Conservation (phyloP, 768 basidiomycete species). For the Xerocomellus dryophilus region DNA sequence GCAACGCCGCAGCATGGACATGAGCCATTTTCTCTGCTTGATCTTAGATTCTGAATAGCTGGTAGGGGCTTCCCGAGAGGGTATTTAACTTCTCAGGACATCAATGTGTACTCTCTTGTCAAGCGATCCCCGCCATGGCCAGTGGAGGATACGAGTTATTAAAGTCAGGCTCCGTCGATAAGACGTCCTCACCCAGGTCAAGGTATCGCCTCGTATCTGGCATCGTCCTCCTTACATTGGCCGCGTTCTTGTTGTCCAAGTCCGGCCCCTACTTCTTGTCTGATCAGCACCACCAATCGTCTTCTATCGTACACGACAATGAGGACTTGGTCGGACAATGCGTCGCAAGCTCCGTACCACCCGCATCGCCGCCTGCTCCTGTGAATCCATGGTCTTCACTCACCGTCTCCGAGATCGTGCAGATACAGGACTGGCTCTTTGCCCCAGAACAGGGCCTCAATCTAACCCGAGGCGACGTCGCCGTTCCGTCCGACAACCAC, state of each 20-base stretch:
- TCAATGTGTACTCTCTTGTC: neutral
- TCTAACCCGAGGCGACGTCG: constrained; percentile 38
- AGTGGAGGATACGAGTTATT: constrained; percentile 17
- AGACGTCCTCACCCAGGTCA: constrained; percentile 1
- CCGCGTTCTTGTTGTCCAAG: constrained; percentile 12
- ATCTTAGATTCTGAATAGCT: neutral
- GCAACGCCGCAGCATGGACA: neutral
- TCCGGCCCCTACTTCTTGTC: constrained; percentile 1
- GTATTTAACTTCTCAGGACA: neutral
- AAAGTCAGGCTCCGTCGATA: constrained; percentile 5
- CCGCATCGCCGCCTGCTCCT: constrained; percentile 41
- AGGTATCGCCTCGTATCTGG: constrained; percentile 13
- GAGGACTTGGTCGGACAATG: constrained; percentile 33
- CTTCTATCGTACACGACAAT: neutral
- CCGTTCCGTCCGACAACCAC: constrained; percentile 45
- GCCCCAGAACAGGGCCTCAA: constrained; percentile 43
- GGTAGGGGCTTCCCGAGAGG: neutral
- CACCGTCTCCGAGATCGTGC: constrained; percentile 40
- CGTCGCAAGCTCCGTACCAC: constrained; percentile 26
- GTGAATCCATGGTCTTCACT: constrained; percentile 54
- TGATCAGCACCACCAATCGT: neutral
- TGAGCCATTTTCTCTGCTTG: neutral
- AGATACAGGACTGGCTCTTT: constrained; percentile 47
- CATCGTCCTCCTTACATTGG: constrained; percentile 12
- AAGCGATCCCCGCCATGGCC: constrained; percentile 13